Base-by-base conservation (phyloP, 2,329 filamentous ascomycete genomes). In the Elsinoe necatrix region DNA sequence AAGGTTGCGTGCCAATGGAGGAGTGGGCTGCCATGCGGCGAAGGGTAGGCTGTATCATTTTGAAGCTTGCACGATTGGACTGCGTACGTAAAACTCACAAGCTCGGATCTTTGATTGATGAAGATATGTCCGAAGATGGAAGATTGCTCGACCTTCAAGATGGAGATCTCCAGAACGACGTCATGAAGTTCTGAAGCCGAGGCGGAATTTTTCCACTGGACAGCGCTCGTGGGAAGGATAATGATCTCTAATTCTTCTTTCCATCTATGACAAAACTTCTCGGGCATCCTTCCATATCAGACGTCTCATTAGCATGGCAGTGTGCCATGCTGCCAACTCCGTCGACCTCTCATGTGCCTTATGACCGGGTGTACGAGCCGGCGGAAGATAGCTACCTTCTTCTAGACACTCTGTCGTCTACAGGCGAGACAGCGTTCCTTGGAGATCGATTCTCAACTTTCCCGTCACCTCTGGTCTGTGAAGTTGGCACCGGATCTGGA, bases 311-410 rank as follows among this genome's bases (percentile, higher is more conserved):
- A 51, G 7, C 3, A 52, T 48, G 41, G 41, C n/a, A 4, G 11
- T 12, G 7, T 5, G 23, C 5, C 27, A 95, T 96, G 91, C 82
- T 98, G 25, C 91, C 92, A 8, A 98, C 93, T 0, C 93, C 93
- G 12, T 88, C 89, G 58, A 98, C 93, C 2, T 87, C 87, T 20
- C 93, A 98, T 73, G 88, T 97, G 59, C 82, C 86, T 56, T 95
- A 91, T 72, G 82, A 88, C 69, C 83, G 86, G 56, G 85, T 97
- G 63, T 98, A 98, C 73, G 91, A 96, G 68, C 93, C 93, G 34
- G 86, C 92, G 9, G 93, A 98, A 72, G 93, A 98, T 74, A 96
- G 91, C 4, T 98, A 89, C 68, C 81, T 98, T 43, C 80, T 98
- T 50, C 82, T 98, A 27, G 92, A 98, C 73, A 95, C 91, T 0